A percentile compares a stretch with the other conserved stretches of the same genome.
phyloP scores from a whole-genome alignment of 441 rosid genomes.

The Bocquillonia castaneifolia region DNA sequence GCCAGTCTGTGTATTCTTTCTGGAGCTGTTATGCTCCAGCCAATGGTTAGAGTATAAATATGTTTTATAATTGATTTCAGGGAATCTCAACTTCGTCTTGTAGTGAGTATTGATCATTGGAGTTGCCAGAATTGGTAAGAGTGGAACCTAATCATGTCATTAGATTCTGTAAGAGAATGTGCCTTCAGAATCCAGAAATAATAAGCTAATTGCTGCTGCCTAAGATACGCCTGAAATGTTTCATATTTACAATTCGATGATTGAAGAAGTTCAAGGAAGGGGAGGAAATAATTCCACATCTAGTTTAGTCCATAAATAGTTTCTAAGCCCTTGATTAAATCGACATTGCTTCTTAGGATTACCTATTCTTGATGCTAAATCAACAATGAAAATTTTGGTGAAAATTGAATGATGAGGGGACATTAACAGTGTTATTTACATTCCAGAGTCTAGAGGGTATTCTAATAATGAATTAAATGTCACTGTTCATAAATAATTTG shows the following conservation, averaged over 20 bases:
- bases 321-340: neutral
- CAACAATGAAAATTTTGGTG: neutral
- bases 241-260: neutral
- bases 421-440: neutral
- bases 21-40: neutral
- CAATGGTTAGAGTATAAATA: neutral
- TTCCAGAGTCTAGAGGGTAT: neutral
- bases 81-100: constrained; percentile 8
- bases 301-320: neutral
- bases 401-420: neutral
- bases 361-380: neutral
- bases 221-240: neutral
- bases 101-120: neutral
- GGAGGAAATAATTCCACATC: neutral
- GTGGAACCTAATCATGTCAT: neutral
- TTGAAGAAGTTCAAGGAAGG: neutral
- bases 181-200: neutral
- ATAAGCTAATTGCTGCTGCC: neutral
- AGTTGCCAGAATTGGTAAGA: neutral
- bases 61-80: constrained; percentile 1
- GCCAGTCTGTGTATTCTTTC: no score
- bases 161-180: neutral
- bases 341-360: no score
- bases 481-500: neutral
- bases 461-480: neutral